Evolutionary conservation across 768 basidiomycete genomes (phyloP).

Genomic region (Hygrocybe punicea): DNA sequence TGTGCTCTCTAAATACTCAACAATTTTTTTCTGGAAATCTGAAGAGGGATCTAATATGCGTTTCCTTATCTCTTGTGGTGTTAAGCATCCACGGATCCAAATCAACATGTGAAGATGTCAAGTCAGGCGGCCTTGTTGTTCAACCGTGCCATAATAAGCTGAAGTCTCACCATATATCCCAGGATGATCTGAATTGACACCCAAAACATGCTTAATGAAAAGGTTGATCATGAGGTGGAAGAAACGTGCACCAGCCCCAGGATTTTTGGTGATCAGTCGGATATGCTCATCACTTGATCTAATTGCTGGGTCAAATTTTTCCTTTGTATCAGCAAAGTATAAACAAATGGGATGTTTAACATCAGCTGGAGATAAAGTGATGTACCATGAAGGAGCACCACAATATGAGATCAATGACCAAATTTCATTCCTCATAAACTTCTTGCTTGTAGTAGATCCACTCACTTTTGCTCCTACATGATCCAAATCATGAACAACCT

Average conservation of each 20-base stretch:
- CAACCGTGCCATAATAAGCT: conserved; percentile 33
- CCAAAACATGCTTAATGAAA: conserved; percentile 26
- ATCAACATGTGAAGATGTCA: conserved; percentile 38
- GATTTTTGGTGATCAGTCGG: conserved; percentile 12
- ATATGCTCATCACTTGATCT: conserved; percentile 5
- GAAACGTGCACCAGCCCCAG: conserved; percentile 16
- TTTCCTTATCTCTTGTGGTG: conserved; percentile 35
- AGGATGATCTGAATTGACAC: conserved; percentile 11
- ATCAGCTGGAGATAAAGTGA: no score
- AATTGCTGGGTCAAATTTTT: conserved; percentile 19
- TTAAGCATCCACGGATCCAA: conserved; percentile 29
- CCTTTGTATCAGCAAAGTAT: conserved; percentile 30
- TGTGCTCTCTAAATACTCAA: conserved; percentile 31
- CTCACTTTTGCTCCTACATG: conserved; percentile 16
- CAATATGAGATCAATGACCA: no score
- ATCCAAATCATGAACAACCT: conserved; percentile 21
- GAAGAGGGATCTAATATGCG: conserved; percentile 19
- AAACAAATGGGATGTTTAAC: not conserved
- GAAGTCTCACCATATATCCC: conserved; percentile 29
- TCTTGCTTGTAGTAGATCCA: conserved; percentile 24
- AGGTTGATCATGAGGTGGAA: conserved; percentile 22
- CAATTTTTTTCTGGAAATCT: conserved; percentile 24
- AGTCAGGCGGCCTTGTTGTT: conserved; percentile 36
- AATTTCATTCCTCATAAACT: conserved; percentile 21
- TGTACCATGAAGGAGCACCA: no score